phyloP scores from a whole-genome alignment of 208 protist species.

The Trypanosomatidae sp. region DNA sequence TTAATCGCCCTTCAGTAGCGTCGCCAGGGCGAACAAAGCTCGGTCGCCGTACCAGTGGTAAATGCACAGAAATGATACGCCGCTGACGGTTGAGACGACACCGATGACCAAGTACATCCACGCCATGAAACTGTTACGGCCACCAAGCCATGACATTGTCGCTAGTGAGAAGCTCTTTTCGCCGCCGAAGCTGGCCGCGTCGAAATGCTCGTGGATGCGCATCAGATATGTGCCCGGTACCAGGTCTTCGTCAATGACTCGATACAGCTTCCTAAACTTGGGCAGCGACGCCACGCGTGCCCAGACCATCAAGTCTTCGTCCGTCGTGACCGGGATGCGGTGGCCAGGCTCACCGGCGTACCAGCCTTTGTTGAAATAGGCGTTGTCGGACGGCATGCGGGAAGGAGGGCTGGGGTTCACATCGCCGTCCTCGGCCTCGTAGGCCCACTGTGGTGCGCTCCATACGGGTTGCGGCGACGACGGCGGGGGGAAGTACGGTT shows the following conservation, averaged over 20 bases:
- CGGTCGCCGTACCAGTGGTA: slow-evolving; percentile 38
- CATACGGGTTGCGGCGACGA: slow-evolving; percentile 29
- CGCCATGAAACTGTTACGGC: slow-evolving; percentile 94
- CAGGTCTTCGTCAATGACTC: slow-evolving; percentile 88
- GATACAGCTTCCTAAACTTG: slow-evolving; percentile 98
- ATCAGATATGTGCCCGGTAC: slow-evolving; percentile 88
- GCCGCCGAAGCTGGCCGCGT: slow-evolving; percentile 90
- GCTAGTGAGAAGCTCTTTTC: slow-evolving; percentile 95
- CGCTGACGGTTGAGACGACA: slow-evolving; percentile 78
- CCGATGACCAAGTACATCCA: slow-evolving; percentile 94
- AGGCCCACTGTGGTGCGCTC: slow-evolving; percentile 47
- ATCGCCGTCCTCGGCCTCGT: slow-evolving; percentile 26
- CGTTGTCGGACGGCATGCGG: slow-evolving; percentile 48
- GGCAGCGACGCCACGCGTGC: slow-evolving; percentile 95
- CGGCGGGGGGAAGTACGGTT: slow-evolving; percentile 34
- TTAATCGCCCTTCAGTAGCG: slow-evolving; percentile 31
- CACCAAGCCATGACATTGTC: slow-evolving; percentile 94
- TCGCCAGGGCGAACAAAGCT: slow-evolving; percentile 36
- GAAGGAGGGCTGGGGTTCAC: slow-evolving; percentile 10
- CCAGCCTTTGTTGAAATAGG: slow-evolving; percentile 84
- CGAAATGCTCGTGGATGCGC: slow-evolving; percentile 90
- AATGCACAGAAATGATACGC: slow-evolving; percentile 56
- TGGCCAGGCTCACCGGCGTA: slow-evolving; percentile 85
- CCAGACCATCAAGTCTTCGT: slow-evolving; percentile 99
- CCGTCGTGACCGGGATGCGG: slow-evolving; percentile 76